Evolutionary conservation across 495 filamentous ascomycete species (phyloP), one percentile per base, ranked within the genome.

Genomic region (Choiromyces venosus): DNA sequence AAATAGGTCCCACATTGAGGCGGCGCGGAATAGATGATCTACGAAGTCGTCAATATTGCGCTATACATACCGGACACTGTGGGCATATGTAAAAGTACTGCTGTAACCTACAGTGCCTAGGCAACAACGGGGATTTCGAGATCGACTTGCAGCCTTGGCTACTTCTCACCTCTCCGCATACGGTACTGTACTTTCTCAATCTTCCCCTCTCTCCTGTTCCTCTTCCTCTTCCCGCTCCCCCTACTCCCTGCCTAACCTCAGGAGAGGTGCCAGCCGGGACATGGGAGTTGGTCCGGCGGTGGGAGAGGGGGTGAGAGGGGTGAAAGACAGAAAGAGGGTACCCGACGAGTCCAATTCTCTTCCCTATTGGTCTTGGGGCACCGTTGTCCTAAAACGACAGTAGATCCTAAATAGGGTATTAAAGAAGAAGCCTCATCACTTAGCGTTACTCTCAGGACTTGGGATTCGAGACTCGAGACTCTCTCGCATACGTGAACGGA

Each of bases 401-500:
- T 70, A 39, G 69, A 73, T 42, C 46, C 75, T 70, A 76, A 69
- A 77, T 73, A 42, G 66, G 75, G 66, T 33, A 68, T 66, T 39
- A 38, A 52, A 76, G 73, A 70, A 71, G 69, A 67, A 67, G 21
- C 61, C 69, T 69, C 36, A 61, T 70, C 68, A 52, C 67, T 69
- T 76, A 74, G 52, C 10, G 52, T 16, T 61, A 29, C 52, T 10
- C 10, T 29, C 52, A 61, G 52, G 52, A 56, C 46, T 56, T 56
- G 4, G 46, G 46, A 56, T 25, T 56, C 0, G 46, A 56, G 46
- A 56, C 21, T 25, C 46, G 46, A 71, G 73, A 67, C 75, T 77
- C 74, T 69, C 71, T 68, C 61, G 71, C 77, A 72, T 80, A 80
- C 78, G 78, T 80, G 78, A 80, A 80, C 78, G 74, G 71, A 68